These are phyloP conservation scores for Termitomyces bulborhizus DNA, from an alignment of 768 basidiomycete species.

Conservation along the genomic window DNA sequence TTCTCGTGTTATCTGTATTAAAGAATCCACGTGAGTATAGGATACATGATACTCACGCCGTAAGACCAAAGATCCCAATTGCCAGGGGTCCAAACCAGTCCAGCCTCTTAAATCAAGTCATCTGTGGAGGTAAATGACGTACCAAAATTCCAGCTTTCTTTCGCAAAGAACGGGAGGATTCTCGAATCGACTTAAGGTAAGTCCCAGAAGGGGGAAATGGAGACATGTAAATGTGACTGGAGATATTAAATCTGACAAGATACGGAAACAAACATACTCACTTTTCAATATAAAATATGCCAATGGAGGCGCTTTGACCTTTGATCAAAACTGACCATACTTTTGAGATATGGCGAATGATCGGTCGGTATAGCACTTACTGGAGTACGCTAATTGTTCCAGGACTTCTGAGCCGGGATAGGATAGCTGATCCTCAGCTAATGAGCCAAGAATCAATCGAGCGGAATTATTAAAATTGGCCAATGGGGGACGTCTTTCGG, in stretches of 20 bases:
- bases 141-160: constrained; percentile 46
- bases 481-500: too few relatives aligned
- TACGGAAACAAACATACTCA: background rate
- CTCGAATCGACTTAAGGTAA: constrained; percentile 46
- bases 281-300: background rate
- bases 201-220: constrained; percentile 40
- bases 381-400: background rate
- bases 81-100: background rate
- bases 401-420: too few relatives aligned
- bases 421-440: background rate
- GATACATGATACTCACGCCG: too few relatives aligned
- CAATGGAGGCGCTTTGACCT: background rate
- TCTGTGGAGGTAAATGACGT: constrained; percentile 18
- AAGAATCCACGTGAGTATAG: background rate
- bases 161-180: constrained; percentile 45
- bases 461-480: too few relatives aligned
- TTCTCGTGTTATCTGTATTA: constrained; percentile 46
- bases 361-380: background rate
- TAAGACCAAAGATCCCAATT: background rate
- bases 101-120: background rate
- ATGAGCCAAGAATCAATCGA: too few relatives aligned
- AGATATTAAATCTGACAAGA: background rate
- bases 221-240: constrained; percentile 6
- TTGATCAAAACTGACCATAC: background rate
- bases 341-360: background rate